Base-by-base conservation (phyloP, 768 basidiomycete species). In the Russula brevipes region DNA sequence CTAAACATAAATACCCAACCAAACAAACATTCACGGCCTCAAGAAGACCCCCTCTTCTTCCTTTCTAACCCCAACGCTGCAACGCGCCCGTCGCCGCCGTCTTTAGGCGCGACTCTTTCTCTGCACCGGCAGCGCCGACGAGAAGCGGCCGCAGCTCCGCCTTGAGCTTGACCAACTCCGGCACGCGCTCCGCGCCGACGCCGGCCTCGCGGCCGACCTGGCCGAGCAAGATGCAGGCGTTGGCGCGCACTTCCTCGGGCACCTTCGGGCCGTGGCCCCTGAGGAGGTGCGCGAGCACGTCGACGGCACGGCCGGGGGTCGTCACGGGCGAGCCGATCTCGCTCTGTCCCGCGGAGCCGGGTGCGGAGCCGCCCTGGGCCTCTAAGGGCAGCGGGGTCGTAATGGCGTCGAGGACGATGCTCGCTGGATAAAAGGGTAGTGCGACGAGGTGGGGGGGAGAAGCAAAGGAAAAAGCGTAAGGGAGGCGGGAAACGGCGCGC, bases 211-310 rank as follows among this genome's bases (percentile, higher is more conserved):
- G 81, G 39, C 81, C 81, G 19, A 90, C 70, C 66, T 89, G 86
- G 45, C 82, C 78, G 33, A 94, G 74, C 63, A 94, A 79, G 7
- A 86, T 82, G 71, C 89, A 91, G 17, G 85, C 81, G 68, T 94
- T 94, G 33, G 83, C 77, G 52, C 89, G 83, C 61, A 94, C 82
- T 76, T 93, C 91, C 19, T 83, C 75, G n/a, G 87, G 87, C 69
- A 85, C 82, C 76, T 63, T 76, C 76, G 66, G 64, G 31, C 70
- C 69, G 33, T 64, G 60, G 66, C 86, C 86, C 52, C 78, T 79
- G 64, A 94, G 74, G 56, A 86, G 83, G 47, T 77, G 77, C 51
- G 84, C 74, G 57, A 94, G 80, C 77, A 86, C 84, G 71, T 91
- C 89, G 38, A 90, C 76, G 14, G 85, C 82, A 61, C 82, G 81